Percentiles rank a stretch among this genome's conserved stretches.
Conservation (phyloP, 2,329 filamentous ascomycete genomes). For the Parasarocladium wereldwijsianum region DNA sequence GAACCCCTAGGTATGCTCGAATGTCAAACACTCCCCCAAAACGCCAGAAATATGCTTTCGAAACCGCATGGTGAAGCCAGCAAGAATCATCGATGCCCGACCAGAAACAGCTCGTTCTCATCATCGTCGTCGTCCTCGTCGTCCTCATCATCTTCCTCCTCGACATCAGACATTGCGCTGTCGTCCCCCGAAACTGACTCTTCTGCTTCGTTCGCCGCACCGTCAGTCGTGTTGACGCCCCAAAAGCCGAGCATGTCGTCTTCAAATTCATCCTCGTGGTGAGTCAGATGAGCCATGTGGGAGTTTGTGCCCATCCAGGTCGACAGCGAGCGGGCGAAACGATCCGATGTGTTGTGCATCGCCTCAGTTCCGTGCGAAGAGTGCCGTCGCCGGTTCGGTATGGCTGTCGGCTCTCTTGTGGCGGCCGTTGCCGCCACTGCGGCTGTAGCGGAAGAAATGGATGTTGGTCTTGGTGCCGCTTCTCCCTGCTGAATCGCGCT, state of each 20-base stretch:
- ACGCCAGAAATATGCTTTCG: no score
- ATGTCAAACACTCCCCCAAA: background rate
- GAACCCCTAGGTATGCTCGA: no score
- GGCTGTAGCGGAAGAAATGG: conserved; percentile 4
- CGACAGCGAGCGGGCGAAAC: conserved; percentile 29
- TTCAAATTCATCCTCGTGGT: conserved; percentile 30
- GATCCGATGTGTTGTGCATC: conserved; percentile 19
- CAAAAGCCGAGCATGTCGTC: conserved; percentile 45
- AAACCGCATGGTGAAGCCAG: no score
- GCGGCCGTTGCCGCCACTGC: conserved; percentile 2
- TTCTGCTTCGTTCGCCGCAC: conserved; percentile 31
- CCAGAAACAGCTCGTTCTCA: conserved; percentile 33
- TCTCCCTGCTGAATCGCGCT: conserved; percentile 1
- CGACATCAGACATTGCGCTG: conserved; percentile 21
- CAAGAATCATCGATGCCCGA: conserved; percentile 29
- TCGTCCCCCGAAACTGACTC: conserved; percentile 30
- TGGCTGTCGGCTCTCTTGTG: conserved; percentile 5
- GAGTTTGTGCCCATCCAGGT: conserved; percentile 17
- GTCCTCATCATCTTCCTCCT: conserved; percentile 31
- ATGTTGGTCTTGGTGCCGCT: conserved; percentile 10
- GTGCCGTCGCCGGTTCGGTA: conserved; percentile 20
- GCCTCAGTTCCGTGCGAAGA: conserved; percentile 22
- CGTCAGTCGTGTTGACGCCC: conserved; percentile 28
- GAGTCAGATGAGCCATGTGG: conserved; percentile 11
- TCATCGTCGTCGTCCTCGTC: conserved; percentile 34